Base-by-base conservation (phyloP, 2,329 filamentous ascomycete genomes). In the Hymenoscyphus scutula region DNA sequence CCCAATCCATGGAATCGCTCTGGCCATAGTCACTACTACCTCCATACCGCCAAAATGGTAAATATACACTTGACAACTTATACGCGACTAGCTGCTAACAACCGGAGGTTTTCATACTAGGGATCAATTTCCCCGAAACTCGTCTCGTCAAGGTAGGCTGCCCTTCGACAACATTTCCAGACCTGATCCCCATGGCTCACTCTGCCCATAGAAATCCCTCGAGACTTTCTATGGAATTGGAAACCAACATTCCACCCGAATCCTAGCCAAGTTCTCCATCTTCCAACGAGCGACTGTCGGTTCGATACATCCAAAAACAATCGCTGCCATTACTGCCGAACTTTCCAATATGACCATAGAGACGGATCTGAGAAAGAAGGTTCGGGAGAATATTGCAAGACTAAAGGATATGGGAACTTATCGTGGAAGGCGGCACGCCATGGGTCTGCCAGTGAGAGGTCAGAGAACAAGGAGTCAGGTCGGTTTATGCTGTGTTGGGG, bases 271-370 rank as follows among this genome's bases (percentile, higher is more conserved):
- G 73, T 89, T 92, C 79, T 88, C 89, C 71, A 96, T 99, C 74
- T 91, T 97, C 79, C 88, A 91, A 32, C 88, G 85, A 62, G 90
- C 91, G 68, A 90, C 88, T 73, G 82, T 98, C 69, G 90, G 90
- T 74, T 82, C 86, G 7, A 79, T 99, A 23, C 82, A 86, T 53
- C 86, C 88, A 64, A 87, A 89, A 75, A 93, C 92, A 64, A 80
- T 97, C 69, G 88, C 91, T 59, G 89, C 90, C 59, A 81, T 99
- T 64, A 95, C 90, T 25, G 89, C 89, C 58, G 91, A 96, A 73
- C 81, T 99, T 48, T 91, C 92, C 17, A 88, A 87, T 60, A 93
- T 99, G 91, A 96, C 90, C 64, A 91, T 98, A 71, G 95, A 97
- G 77, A 96, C 90, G 76, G 93, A 98, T 72, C 82, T 96, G 67